A percentile compares a stretch with the other conserved stretches of the same genome.
phyloP scores from a whole-genome alignment of 768 basidiomycete species.

The Naganishia antarctica region DNA sequence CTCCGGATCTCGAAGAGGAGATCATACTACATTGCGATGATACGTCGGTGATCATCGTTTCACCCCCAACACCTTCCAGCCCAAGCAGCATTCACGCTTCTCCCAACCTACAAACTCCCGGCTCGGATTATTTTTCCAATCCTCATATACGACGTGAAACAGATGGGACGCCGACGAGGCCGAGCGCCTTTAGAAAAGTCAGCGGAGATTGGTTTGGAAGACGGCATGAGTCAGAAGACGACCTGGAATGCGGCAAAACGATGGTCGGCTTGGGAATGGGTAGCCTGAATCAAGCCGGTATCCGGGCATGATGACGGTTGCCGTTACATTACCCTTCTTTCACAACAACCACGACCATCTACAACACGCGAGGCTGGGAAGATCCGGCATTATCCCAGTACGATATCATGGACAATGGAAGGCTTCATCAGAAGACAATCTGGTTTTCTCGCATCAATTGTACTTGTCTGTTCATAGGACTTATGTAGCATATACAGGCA shows the following conservation, averaged over 20 bases:
- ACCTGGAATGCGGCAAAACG: neutral
- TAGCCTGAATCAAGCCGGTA: neutral
- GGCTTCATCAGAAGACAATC: too few relatives aligned
- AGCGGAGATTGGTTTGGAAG: slow-evolving; percentile 15
- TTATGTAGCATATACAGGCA: neutral
- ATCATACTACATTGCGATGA: neutral
- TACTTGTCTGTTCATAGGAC: neutral
- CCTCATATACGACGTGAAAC: neutral
- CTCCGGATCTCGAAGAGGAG: slow-evolving; percentile 3
- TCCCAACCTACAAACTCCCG: neutral
- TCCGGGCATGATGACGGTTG: neutral
- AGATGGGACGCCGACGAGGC: slow-evolving; percentile 1
- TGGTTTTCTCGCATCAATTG: neutral
- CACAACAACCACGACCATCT: slow-evolving; percentile 1
- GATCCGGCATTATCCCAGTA: too few relatives aligned
- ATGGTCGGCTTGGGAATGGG: slow-evolving; percentile 12
- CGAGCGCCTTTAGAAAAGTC: slow-evolving; percentile 1
- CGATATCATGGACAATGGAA: neutral
- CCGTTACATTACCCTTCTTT: neutral
- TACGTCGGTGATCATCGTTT: neutral
- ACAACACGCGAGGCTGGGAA: too few relatives aligned
- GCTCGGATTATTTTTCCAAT: neutral
- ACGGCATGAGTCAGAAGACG: neutral
- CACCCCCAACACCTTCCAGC: slow-evolving; percentile 4
- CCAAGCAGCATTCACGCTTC: neutral